Conservation (phyloP, 2,329 filamentous ascomycete species). For the Amylocarpus encephaloides region DNA sequence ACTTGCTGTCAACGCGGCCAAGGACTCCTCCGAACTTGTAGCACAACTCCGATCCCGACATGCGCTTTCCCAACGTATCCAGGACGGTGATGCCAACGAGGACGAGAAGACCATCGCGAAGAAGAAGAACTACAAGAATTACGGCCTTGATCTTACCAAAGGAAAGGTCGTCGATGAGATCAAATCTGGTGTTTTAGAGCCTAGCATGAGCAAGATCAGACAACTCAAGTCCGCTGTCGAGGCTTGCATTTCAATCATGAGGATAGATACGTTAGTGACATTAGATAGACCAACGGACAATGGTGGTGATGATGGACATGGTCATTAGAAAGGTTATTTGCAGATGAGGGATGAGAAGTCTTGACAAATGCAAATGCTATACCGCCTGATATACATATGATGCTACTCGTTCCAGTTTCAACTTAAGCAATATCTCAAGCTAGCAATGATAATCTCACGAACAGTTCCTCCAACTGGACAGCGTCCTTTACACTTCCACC, state of each 20-base stretch:
- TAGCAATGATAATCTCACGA: too few relatives aligned
- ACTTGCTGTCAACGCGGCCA: constrained; percentile 91
- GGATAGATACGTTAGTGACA: constrained; percentile 98
- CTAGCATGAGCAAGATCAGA: constrained; percentile 95
- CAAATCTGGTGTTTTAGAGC: constrained; percentile 92
- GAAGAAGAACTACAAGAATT: constrained; percentile 98
- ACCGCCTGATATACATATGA: too few relatives aligned
- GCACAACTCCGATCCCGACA: constrained; percentile 93
- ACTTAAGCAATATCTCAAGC: too few relatives aligned
- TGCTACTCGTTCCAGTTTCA: too few relatives aligned
- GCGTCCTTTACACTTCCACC: too few relatives aligned
- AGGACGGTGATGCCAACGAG: constrained; percentile 76
- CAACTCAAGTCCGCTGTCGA: constrained; percentile 98
- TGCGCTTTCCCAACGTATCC: constrained; percentile 85
- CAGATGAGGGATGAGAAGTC: too few relatives aligned
- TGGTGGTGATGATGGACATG: constrained; percentile 73
- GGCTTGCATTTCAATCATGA: constrained; percentile 98
- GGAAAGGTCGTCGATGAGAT: constrained; percentile 90
- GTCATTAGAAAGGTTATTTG: too few relatives aligned
- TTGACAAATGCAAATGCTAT: too few relatives aligned
- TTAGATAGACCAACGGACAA: constrained; percentile 86
- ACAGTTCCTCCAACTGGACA: too few relatives aligned
- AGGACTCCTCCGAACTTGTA: constrained; percentile 90
- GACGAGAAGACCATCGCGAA: constrained; percentile 85
- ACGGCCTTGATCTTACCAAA: constrained; percentile 82